Conservation (phyloP, 495 filamentous ascomycete species). For the Immersiella caudata region DNA sequence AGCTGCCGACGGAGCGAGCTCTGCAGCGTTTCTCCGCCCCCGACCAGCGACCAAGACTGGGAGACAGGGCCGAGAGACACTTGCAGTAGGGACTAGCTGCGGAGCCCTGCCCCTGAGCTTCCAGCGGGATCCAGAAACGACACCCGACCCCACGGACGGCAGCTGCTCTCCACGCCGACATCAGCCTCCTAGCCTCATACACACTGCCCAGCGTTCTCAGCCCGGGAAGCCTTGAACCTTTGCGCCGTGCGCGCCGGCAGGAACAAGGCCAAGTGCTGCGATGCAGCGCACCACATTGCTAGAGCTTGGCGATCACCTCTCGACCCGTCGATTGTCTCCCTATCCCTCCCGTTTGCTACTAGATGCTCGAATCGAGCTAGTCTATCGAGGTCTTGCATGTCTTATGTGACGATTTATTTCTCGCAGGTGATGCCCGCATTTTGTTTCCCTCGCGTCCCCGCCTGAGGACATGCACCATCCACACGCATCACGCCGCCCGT, state of each 20-base stretch:
- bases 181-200: neutral
- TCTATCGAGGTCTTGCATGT: neutral
- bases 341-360: neutral
- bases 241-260: neutral
- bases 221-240: neutral
- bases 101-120: neutral
- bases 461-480: constrained; percentile 18
- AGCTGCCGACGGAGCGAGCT: neutral
- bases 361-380: neutral
- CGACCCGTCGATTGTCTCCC: neutral
- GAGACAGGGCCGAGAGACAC: neutral
- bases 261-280: neutral
- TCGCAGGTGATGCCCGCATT: neutral
- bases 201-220: neutral
- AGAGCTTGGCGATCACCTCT: neutral
- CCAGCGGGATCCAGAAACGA: neutral
- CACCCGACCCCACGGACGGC: neutral
- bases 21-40: neutral
- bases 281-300: neutral
- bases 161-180: neutral
- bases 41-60: neutral
- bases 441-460: neutral
- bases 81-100: neutral
- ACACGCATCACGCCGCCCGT: constrained; percentile 5
- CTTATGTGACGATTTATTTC: neutral